A percentile compares a stretch with the other conserved stretches of the same genome.
These are phyloP conservation scores for Lasiodiplodia gonubiensis DNA, from an alignment of 2,329 filamentous ascomycete genomes.

Conservation along the genomic window DNA sequence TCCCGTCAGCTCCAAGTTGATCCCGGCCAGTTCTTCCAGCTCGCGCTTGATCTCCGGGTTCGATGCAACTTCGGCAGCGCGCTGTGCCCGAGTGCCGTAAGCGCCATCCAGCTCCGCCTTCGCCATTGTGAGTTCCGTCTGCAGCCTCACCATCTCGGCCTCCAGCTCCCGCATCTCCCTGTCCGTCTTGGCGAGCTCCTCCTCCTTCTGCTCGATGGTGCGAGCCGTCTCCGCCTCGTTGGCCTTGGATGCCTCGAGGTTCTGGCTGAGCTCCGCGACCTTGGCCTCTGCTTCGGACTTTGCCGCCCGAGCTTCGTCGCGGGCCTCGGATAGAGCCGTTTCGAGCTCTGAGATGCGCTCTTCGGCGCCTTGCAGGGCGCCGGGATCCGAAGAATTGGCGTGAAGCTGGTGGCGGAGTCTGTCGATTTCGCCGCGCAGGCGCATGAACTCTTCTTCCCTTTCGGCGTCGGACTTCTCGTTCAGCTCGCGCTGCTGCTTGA, in stretches of 20 bases:
- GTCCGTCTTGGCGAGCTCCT: conserved; percentile 38
- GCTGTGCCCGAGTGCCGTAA: conserved; percentile 77
- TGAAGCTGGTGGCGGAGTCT: conserved; percentile 47
- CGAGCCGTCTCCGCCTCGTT: conserved; percentile 44
- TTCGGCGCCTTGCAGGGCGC: conserved; percentile 27
- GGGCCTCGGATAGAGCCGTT: conserved; percentile 43
- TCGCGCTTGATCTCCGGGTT: conserved; percentile 64
- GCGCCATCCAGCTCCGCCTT: conserved; percentile 91
- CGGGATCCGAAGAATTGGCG: neutral
- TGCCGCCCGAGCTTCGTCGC: conserved; percentile 45
- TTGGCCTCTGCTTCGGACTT: conserved; percentile 42
- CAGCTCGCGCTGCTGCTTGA: conserved; percentile 92
- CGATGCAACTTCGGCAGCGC: conserved; percentile 68
- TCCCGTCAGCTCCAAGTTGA: conserved; percentile 49
- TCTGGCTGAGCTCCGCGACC: conserved; percentile 38
- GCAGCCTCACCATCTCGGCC: conserved; percentile 67
- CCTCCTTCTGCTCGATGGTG: conserved; percentile 41
- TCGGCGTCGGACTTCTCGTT: conserved; percentile 80
- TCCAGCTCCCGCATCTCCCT: conserved; percentile 52
- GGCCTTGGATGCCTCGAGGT: conserved; percentile 37
- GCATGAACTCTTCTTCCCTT: conserved; percentile 46
- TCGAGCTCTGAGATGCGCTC: conserved; percentile 42
- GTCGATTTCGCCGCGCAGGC: conserved; percentile 49
- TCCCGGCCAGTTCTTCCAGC: conserved; percentile 60
- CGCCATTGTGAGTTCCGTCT: conserved; percentile 86